Percentiles rank a stretch among this genome's conserved stretches.
Conservation (phyloP, 805 yeast species). For the Wickerhamomyces bisporus region DNA sequence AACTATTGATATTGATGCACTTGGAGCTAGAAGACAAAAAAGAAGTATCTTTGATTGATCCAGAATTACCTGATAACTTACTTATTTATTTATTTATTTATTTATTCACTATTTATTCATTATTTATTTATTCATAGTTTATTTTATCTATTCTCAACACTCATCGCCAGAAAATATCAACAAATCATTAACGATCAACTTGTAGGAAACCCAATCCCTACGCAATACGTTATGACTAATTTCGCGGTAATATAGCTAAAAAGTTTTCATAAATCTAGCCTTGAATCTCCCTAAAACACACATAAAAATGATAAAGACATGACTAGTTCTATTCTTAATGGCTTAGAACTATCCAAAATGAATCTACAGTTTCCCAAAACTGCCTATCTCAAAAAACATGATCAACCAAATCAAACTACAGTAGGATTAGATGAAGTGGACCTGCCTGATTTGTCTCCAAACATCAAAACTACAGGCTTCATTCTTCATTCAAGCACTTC, state of each 20-base stretch:
- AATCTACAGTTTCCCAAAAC: not conserved
- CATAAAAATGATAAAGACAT: not conserved
- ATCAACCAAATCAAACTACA: not conserved
- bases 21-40: slow-evolving; percentile 15
- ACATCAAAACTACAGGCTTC: not conserved
- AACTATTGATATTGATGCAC: slow-evolving; percentile 6
- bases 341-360: not conserved
- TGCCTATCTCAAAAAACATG: not conserved
- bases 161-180: too few relatives aligned
- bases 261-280: too few relatives aligned
- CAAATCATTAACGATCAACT: too few relatives aligned
- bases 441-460: not conserved
- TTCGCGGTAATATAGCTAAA: not conserved
- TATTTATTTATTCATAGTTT: not conserved
- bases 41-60: slow-evolving; percentile 14
- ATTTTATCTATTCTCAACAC: too few relatives aligned
- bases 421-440: not conserved
- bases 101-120: slow-evolving; percentile 2
- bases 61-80: slow-evolving; percentile 1
- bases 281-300: too few relatives aligned
- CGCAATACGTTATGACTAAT: too few relatives aligned
- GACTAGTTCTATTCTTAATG: not conserved
- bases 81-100: slow-evolving; percentile 4
- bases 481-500: not conserved
- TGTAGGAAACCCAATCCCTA: too few relatives aligned